Evolutionary conservation across 2,329 filamentous ascomycete genomes (phyloP).

Genomic region (Ophiostoma quercus): DNA sequence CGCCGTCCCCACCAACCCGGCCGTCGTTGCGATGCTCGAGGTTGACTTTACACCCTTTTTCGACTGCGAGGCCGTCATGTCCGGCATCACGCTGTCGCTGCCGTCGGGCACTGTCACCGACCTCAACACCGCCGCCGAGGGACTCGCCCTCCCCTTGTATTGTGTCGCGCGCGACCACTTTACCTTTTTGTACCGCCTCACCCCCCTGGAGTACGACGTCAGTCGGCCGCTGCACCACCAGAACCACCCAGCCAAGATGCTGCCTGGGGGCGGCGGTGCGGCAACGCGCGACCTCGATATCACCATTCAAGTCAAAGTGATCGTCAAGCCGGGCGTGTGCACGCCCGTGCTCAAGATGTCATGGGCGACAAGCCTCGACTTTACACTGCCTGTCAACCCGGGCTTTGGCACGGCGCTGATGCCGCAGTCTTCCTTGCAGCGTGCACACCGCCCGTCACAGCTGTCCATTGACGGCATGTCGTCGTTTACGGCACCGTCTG

Average conservation of each 20-base stretch:
- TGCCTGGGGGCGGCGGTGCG: background rate
- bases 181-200: conserved; percentile 66
- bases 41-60: conserved; percentile 68
- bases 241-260: conserved; percentile 6
- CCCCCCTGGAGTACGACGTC: conserved; percentile 46
- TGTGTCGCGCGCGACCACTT: conserved; percentile 70
- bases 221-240: conserved; percentile 33
- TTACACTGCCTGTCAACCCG: conserved; percentile 60
- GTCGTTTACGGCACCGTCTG: conserved; percentile 53
- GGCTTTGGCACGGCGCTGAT: conserved; percentile 51
- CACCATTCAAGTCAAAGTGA: conserved; percentile 54
- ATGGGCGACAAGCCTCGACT: conserved; percentile 66
- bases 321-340: conserved; percentile 52
- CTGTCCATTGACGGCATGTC: conserved; percentile 56
- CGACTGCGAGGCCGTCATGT: conserved; percentile 59
- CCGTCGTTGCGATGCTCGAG: conserved; percentile 65
- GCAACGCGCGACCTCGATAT: conserved; percentile 51
- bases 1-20: conserved; percentile 51
- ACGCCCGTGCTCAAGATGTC: conserved; percentile 58
- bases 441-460: conserved; percentile 57
- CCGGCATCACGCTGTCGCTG: conserved; percentile 54
- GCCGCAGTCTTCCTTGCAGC: conserved; percentile 52
- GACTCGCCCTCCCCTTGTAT: conserved; percentile 50
- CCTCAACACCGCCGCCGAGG: conserved; percentile 40
- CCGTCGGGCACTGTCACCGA: conserved; percentile 55